Percentiles rank a stretch among this genome's conserved stretches.
Conservation (phyloP, 1,139 yeast genomes). For the Taphrina pruni region DNA sequence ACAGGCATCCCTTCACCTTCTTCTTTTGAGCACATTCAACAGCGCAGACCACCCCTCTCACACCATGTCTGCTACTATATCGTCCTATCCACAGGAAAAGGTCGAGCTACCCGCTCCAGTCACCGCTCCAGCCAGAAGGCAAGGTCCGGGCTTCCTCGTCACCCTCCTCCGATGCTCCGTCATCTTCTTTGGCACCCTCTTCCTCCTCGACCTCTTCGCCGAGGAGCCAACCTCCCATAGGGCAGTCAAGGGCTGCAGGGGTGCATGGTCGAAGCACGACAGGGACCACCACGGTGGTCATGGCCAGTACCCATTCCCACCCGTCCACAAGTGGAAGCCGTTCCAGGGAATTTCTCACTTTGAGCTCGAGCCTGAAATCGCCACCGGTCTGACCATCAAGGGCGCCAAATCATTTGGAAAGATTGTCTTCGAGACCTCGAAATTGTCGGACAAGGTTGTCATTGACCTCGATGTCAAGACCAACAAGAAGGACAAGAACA, state of each 20-base stretch:
- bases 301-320: slow-evolving; percentile 31
- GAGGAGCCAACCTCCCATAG: slow-evolving; percentile 13
- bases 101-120: slow-evolving; percentile 31
- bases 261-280: background rate
- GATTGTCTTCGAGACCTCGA: slow-evolving; percentile 37
- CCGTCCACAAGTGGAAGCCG: slow-evolving; percentile 26
- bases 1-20: background rate
- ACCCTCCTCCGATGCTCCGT: slow-evolving; percentile 6
- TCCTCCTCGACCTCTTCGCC: slow-evolving; percentile 21
- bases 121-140: slow-evolving; percentile 13
- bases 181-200: slow-evolving; percentile 28
- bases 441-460: slow-evolving; percentile 36
- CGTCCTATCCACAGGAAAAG: slow-evolving; percentile 37
- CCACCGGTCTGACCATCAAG: slow-evolving; percentile 36
- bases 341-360: slow-evolving; percentile 28
- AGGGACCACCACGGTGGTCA: slow-evolving; percentile 9
- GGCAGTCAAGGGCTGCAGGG: slow-evolving; percentile 17
- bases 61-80: slow-evolving; percentile 15
- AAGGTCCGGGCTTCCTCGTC: slow-evolving; percentile 21
- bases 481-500: slow-evolving; percentile 18
- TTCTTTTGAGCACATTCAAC: background rate
- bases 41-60: background rate
- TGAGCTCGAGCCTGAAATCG: slow-evolving; percentile 28
- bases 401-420: slow-evolving; percentile 33
- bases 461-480: slow-evolving; percentile 37